Conservation (phyloP, 2,329 filamentous ascomycete genomes). For the Aspergillus japonicus region DNA sequence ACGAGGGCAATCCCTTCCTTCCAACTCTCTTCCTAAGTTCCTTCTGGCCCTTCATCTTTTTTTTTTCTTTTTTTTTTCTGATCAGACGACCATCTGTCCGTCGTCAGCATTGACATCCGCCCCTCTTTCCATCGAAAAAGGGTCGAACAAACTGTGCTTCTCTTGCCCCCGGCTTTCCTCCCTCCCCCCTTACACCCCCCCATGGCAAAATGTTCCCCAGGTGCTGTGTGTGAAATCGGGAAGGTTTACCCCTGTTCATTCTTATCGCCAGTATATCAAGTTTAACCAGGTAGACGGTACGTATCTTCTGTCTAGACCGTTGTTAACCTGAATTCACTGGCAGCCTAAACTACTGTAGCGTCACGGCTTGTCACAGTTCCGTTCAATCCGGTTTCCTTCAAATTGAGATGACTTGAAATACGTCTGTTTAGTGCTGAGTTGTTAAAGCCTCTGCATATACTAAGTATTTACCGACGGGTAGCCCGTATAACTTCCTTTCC, state of each 20-base stretch:
- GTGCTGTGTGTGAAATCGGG: neutral
- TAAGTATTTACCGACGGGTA: neutral
- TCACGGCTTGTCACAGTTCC: neutral
- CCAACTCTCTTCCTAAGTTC: conserved; percentile 9
- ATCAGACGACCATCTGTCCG: conserved; percentile 24
- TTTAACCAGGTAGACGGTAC: neutral
- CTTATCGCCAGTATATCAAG: conserved; percentile 1
- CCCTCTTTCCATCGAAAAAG: conserved; percentile 18
- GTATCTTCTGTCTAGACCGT: neutral
- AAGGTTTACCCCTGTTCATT: conserved; percentile 12
- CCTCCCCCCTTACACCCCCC: neutral
- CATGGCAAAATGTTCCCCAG: neutral
- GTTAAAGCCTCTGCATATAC: neutral
- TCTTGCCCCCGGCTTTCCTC: neutral
- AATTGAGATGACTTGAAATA: neutral
- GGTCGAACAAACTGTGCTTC: neutral
- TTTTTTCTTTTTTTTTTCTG: conserved; percentile 27
- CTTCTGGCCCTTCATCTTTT: conserved; percentile 17
- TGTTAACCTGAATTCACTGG: neutral
- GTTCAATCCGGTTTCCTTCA: neutral
- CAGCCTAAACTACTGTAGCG: neutral
- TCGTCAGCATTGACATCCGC: conserved; percentile 17
- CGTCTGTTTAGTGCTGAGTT: neutral
- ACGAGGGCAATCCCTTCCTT: conserved; percentile 6
- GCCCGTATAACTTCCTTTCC: neutral